phyloP scores from a whole-genome alignment of 306 rosid species.

The Prosopis cineraria region DNA sequence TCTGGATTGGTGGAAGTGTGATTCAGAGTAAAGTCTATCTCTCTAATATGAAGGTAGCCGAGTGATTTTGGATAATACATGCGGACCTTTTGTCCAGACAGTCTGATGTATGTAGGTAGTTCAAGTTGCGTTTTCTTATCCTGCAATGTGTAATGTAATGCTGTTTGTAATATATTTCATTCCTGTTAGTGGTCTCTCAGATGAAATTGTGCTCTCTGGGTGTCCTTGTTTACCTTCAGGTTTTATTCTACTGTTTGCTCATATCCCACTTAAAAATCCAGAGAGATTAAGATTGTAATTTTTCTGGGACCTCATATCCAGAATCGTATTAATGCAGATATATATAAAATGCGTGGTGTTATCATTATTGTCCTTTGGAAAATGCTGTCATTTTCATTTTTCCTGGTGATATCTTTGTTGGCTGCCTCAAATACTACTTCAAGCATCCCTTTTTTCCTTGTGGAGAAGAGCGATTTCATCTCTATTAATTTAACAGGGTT shows the following conservation, averaged over 20 bases:
- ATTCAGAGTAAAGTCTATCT: conserved; percentile 96
- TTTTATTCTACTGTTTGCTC: too few species aligned
- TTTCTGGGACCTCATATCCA: conserved; percentile 10
- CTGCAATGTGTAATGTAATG: conserved; percentile 44
- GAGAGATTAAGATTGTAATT: neutral
- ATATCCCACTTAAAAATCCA: conserved; percentile 13
- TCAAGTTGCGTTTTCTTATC: conserved; percentile 31
- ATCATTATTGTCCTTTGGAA: neutral
- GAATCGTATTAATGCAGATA: neutral
- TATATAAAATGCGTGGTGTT: neutral
- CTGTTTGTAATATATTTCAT: conserved; percentile 38
- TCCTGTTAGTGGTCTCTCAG: conserved; percentile 36
- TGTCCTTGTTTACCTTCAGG: too few species aligned
- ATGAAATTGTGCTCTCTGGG: conserved; percentile 6
- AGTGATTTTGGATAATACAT: conserved; percentile 43
- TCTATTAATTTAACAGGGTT: neutral
- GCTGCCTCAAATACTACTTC: neutral
- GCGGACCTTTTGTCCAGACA: conserved; percentile 23
- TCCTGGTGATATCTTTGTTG: neutral
- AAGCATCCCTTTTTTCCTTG: neutral
- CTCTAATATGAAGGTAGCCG: conserved; percentile 89
- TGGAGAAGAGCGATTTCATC: neutral
- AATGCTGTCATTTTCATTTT: neutral
- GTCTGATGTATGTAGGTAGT: conserved; percentile 39
- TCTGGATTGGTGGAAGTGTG: conserved; percentile 80